A percentile compares a stretch with the other conserved stretches of the same genome.
Evolutionary conservation across 1,284 basidiomycete genomes (phyloP).

Genomic region (Spongiforma sp.): DNA sequence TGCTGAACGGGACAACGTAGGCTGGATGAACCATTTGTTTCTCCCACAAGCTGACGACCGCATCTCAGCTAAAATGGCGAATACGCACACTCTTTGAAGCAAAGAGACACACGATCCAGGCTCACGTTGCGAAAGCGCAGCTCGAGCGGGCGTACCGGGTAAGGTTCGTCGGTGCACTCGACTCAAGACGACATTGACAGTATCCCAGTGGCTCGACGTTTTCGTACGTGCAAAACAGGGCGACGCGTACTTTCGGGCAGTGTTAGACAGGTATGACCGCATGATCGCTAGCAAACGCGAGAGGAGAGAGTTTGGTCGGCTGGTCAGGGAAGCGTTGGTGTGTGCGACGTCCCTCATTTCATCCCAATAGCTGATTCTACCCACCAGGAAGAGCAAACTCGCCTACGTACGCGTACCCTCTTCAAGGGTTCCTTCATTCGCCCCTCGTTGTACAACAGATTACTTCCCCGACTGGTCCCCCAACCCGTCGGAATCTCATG

Average conservation of each 20-base stretch:
- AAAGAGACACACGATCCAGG: slow-evolving; percentile 56
- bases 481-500: slow-evolving; percentile 72
- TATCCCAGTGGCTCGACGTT: slow-evolving; percentile 63
- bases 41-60: neutral
- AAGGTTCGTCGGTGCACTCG: neutral
- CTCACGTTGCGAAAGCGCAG: slow-evolving; percentile 47
- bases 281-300: slow-evolving; percentile 57
- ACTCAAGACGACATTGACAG: neutral
- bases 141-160: slow-evolving; percentile 62
- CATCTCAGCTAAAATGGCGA: slow-evolving; percentile 57
- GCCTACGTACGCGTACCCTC: slow-evolving; percentile 59
- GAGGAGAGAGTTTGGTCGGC: slow-evolving; percentile 51
- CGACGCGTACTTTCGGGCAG: slow-evolving; percentile 47
- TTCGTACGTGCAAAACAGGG: slow-evolving; percentile 60
- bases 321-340: slow-evolving; percentile 56
- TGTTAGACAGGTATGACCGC: slow-evolving; percentile 60
- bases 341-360: slow-evolving; percentile 13
- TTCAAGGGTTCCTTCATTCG: slow-evolving; percentile 72
- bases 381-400: slow-evolving; percentile 55
- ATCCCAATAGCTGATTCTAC: neutral
- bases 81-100: slow-evolving; percentile 59
- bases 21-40: slow-evolving; percentile 7
- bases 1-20: slow-evolving; percentile 60
- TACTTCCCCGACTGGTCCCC: slow-evolving; percentile 77
- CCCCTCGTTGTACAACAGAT: slow-evolving; percentile 63